Percentiles rank a stretch among this genome's conserved stretches.
These are phyloP conservation scores for Jackrogersella minutella DNA, from an alignment of 495 filamentous ascomycete genomes.

Conservation along the genomic window DNA sequence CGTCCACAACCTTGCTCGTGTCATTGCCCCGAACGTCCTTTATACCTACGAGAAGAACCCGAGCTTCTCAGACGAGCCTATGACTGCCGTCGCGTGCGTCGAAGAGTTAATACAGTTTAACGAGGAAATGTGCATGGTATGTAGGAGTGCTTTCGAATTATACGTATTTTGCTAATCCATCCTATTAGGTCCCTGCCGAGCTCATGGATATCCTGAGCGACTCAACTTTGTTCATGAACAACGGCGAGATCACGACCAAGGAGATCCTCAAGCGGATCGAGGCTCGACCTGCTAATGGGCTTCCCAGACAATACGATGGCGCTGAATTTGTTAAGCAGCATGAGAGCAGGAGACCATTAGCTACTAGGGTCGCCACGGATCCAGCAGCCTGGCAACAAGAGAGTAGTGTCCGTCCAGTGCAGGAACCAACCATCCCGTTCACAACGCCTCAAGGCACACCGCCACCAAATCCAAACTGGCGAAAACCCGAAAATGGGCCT, in stretches of 20 bases:
- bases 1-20: constrained; percentile 96
- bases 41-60: constrained; percentile 71
- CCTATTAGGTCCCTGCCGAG: constrained; percentile 84
- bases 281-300: constrained; percentile 69
- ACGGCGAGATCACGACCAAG: constrained; percentile 90
- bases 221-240: constrained; percentile 78
- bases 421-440: constrained; percentile 62
- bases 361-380: constrained; percentile 76
- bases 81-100: constrained; percentile 91
- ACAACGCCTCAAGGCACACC: constrained; percentile 51
- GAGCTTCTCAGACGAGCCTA: constrained; percentile 79
- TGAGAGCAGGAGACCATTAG: constrained; percentile 56
- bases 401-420: constrained; percentile 79
- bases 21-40: constrained; percentile 95
- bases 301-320: constrained; percentile 65
- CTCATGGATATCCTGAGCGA: constrained; percentile 86
- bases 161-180: constrained; percentile 36
- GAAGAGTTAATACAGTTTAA: constrained; percentile 90
- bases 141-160: constrained; percentile 43
- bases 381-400: constrained; percentile 81
- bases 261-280: constrained; percentile 93
- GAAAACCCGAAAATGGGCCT: constrained; percentile 49
- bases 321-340: constrained; percentile 62
- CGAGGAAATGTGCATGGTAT: constrained; percentile 94
- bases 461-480: constrained; percentile 53